A percentile compares a stretch with the other conserved stretches of the same genome.
These are phyloP conservation scores for Neurospora pannonica DNA, from an alignment of 495 filamentous ascomycete species.

Conservation along the genomic window DNA sequence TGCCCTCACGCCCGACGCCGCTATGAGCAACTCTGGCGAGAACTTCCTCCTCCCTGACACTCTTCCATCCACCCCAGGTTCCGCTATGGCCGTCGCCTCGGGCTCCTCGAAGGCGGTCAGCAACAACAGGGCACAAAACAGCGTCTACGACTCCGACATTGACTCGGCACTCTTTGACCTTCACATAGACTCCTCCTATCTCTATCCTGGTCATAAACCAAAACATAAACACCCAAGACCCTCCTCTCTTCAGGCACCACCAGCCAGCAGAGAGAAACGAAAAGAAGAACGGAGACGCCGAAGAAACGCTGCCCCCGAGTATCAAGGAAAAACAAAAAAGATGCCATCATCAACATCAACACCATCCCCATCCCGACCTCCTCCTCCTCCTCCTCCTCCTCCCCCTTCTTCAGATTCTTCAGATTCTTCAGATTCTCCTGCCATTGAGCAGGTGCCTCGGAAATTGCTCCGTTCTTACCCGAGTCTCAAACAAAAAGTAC, in stretches of 20 bases:
- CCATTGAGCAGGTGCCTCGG: background rate
- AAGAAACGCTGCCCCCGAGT: background rate
- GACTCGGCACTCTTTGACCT: background rate
- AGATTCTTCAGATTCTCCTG: background rate
- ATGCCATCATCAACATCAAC: background rate
- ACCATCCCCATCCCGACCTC: background rate
- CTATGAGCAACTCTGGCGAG: background rate
- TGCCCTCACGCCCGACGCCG: background rate
- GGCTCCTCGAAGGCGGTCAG: background rate
- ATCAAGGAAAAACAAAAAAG: background rate
- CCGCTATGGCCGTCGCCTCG: background rate
- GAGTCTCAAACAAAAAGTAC: background rate
- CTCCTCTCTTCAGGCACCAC: background rate
- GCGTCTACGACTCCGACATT: background rate
- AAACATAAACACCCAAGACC: background rate
- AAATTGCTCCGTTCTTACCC: background rate
- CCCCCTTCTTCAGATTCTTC: background rate
- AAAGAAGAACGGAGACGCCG: background rate
- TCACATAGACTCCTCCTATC: background rate
- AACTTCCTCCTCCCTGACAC: background rate
- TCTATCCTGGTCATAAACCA: background rate
- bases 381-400: background rate
- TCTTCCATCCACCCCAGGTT: background rate
- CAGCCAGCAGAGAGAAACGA: background rate
- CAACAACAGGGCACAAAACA: background rate